Percentiles rank a stretch among this genome's conserved stretches.
phyloP scores from a whole-genome alignment of 2,329 filamentous ascomycete species.

The Penicillium verrucosum region DNA sequence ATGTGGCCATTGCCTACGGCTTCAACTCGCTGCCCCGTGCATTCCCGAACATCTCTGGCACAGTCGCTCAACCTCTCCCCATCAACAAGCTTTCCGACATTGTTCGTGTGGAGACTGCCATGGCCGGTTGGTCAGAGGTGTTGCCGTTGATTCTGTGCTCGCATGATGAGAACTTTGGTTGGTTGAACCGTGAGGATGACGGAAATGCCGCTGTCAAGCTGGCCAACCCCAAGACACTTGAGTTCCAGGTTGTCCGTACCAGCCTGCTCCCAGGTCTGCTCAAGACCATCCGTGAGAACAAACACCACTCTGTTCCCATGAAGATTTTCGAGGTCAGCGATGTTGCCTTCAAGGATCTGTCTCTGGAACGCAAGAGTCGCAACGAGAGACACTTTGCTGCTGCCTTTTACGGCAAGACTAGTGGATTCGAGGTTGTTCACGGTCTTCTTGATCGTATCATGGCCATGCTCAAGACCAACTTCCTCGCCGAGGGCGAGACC shows the following conservation, averaged over 20 bases:
- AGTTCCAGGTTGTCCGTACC: slow-evolving; percentile 91
- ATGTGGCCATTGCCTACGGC: slow-evolving; percentile 92
- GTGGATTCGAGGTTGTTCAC: slow-evolving; percentile 93
- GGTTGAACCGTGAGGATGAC: slow-evolving; percentile 87
- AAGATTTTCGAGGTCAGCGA: slow-evolving; percentile 91
- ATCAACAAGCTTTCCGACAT: slow-evolving; percentile 97
- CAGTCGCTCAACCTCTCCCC: slow-evolving; percentile 77
- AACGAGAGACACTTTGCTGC: slow-evolving; percentile 97
- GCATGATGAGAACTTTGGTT: slow-evolving; percentile 96
- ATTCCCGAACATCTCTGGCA: slow-evolving; percentile 80
- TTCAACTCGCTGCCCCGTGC: slow-evolving; percentile 92
- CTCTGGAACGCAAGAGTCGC: slow-evolving; percentile 76
- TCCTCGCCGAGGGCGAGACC: slow-evolving; percentile 67
- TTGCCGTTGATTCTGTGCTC: slow-evolving; percentile 95
- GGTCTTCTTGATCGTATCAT: slow-evolving; percentile 88
- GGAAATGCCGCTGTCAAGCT: slow-evolving; percentile 78
- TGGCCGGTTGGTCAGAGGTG: slow-evolving; percentile 94
- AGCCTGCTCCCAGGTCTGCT: slow-evolving; percentile 80
- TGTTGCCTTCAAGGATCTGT: slow-evolving; percentile 83
- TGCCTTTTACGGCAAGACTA: slow-evolving; percentile 89
- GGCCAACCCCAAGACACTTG: slow-evolving; percentile 86
- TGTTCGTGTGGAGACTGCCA: slow-evolving; percentile 80
- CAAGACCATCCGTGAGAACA: slow-evolving; percentile 93
- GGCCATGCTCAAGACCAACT: slow-evolving; percentile 82
- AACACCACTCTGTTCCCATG: slow-evolving; percentile 80